phyloP scores from a whole-genome alignment of 129 eudicot species.

The Lactuca sativa region DNA sequence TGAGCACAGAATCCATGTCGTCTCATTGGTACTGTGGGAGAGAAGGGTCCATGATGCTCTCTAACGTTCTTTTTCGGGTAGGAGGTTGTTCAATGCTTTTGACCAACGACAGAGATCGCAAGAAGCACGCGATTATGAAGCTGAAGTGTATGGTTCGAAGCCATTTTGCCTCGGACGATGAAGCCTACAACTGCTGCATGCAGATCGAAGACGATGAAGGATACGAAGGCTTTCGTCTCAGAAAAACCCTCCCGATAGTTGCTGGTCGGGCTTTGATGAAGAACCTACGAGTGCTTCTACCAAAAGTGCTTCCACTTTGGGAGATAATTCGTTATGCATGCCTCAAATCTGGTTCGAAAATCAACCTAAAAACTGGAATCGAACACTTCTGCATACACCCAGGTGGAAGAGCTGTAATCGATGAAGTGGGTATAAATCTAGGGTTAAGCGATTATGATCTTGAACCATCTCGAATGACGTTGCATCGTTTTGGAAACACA shows the following conservation, averaged over 20 bases:
- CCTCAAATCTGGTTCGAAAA: not conserved
- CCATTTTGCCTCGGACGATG: constrained; percentile 47
- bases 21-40: constrained; percentile 56
- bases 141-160: constrained; percentile 44
- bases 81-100: constrained; percentile 62
- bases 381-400: constrained; percentile 78
- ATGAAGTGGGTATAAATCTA: constrained; percentile 46
- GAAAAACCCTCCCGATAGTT: constrained; percentile 40
- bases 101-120: constrained; percentile 35
- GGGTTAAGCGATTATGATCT: constrained; percentile 53
- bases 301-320: constrained; percentile 45
- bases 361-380: constrained; percentile 53
- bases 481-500: constrained; percentile 76
- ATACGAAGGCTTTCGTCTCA: constrained; percentile 43
- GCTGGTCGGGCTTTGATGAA: constrained; percentile 39
- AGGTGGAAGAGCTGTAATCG: constrained; percentile 74
- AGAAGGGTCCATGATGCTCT: constrained; percentile 57
- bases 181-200: constrained; percentile 48
- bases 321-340: constrained; percentile 43
- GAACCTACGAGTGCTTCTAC: constrained; percentile 44
- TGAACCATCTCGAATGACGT: constrained; percentile 72
- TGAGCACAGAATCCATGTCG: constrained; percentile 61
- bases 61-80: constrained; percentile 51
- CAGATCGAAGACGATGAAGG: constrained; percentile 50
- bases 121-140: constrained; percentile 37